Conservation (phyloP, 2,329 filamentous ascomycete genomes). For the Calonectria pseudoturangicola region DNA sequence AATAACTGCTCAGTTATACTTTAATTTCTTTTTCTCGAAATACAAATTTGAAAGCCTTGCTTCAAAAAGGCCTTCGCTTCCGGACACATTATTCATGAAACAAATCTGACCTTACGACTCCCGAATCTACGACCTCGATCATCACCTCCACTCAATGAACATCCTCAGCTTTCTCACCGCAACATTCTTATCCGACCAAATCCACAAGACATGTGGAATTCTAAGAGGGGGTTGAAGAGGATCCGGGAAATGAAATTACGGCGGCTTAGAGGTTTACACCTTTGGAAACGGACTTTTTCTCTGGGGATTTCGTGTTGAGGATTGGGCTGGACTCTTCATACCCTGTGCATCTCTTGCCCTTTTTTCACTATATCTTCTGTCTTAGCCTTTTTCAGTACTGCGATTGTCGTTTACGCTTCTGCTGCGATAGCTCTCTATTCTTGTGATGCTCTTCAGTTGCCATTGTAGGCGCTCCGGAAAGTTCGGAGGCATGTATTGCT, state of each 20-base stretch:
- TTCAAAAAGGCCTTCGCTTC: background rate
- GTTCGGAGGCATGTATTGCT: background rate
- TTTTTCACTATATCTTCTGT: constrained; percentile 20
- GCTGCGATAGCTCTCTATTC: background rate
- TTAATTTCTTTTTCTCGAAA: background rate
- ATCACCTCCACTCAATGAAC: constrained; percentile 17
- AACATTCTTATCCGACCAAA: constrained; percentile 14
- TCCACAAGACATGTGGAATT: constrained; percentile 8
- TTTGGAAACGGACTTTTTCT: constrained; percentile 29
- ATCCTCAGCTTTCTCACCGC: constrained; percentile 12
- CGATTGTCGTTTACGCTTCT: constrained; percentile 25
- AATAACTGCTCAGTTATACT: constrained; percentile 57
- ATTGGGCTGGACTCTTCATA: constrained; percentile 37
- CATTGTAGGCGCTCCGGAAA: background rate
- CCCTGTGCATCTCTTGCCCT: constrained; percentile 33
- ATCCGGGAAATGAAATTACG: constrained; percentile 29
- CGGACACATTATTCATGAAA: background rate
- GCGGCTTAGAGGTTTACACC: constrained; percentile 42
- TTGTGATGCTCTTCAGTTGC: background rate
- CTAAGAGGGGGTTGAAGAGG: constrained; percentile 25
- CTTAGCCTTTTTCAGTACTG: constrained; percentile 14
- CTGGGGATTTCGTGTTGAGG: constrained; percentile 19
- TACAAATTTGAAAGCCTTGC: background rate
- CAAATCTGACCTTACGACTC: constrained; percentile 25
- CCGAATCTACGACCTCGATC: constrained; percentile 11